Base-by-base conservation (phyloP, 805 yeast species). In the Candida nitratophila region DNA sequence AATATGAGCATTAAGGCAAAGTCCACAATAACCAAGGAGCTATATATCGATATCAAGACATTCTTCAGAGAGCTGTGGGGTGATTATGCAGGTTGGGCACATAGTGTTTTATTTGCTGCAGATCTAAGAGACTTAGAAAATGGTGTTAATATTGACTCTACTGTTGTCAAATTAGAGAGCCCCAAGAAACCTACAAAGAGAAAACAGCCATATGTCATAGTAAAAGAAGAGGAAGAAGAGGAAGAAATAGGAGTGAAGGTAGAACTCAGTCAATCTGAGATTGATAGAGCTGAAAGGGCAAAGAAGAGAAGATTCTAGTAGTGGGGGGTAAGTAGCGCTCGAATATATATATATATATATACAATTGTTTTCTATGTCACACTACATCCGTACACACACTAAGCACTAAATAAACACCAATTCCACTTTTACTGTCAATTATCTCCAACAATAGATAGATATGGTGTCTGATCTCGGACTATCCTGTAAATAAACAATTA, bases 81-180 rank as follows among this genome's bases (percentile, higher is more conserved):
- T 0, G 76, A 76, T 1, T 85, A 84, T 59, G 97, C 99, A 2
- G 99, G 99, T 0, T 93, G 99, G 99, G 98, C 98, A 0, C 99
- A 91, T 56, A 84, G 91, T n/a, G 88, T 91, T 11, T 69, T 90
- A 45, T 90, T 90, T 63, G 83, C 97, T 0, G 86, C 89, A 6
- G 96, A 89, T 56, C 70, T 90, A 44, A 64, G 66, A 41, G 89
- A 85, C 47, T 70, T 86, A 45, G 76, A 85, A 44, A 82, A 81
- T 54, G 93, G 93, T 1, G 63, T 79, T 16, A 81, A 79, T 47
- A 21, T 29, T 7, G 24, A 32, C 16, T 15, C 36, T 4, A 33
- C 19, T 33, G n/a, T n/a, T n/a, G n/a, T n/a, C n/a, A 33, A n/a
- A 15, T 7, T 17, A 16, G 36, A 20, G 14, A 15, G n/a, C n/a